Percentiles rank a stretch among this genome's conserved stretches.
Conservation (phyloP, 192 early-diverging fungal genomes). For the Coemansia sp. region DNA sequence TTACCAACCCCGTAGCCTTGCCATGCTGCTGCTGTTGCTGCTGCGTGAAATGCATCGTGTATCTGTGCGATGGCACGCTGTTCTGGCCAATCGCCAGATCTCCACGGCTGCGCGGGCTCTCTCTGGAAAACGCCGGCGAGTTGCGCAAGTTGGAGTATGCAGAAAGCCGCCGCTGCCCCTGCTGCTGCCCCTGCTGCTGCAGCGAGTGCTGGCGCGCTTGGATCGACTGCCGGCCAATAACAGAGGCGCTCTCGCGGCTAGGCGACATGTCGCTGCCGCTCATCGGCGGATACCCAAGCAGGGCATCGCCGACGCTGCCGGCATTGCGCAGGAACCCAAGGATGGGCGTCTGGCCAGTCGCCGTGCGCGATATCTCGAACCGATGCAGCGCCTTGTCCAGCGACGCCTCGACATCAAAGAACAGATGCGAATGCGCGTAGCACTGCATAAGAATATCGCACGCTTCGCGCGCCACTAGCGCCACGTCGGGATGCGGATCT, state of each 20-base stretch:
- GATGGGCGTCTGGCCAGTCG: constrained; percentile 31
- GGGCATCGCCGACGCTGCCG: constrained; percentile 31
- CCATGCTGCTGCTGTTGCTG: constrained; percentile 5
- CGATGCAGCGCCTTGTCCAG: constrained; percentile 43
- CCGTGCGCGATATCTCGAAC: constrained; percentile 34
- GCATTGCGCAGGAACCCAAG: constrained; percentile 22
- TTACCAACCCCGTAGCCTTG: no score
- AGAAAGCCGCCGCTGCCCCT: constrained; percentile 22
- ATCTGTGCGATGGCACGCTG: constrained; percentile 28
- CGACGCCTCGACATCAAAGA: constrained; percentile 28
- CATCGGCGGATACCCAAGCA: constrained; percentile 24
- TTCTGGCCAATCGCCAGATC: constrained; percentile 5
- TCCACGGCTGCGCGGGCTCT: not conserved
- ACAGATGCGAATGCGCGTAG: constrained; percentile 44
- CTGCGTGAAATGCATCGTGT: constrained; percentile 45
- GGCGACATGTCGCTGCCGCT: constrained; percentile 4
- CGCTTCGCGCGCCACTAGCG: constrained; percentile 62
- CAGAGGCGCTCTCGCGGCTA: not conserved
- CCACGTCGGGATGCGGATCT: constrained; percentile 79
- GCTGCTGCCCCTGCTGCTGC: constrained; percentile 12
- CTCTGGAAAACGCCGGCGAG: not conserved
- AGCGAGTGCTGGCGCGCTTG: constrained; percentile 1
- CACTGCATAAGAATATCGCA: constrained; percentile 64
- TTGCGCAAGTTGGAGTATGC: constrained; percentile 9
- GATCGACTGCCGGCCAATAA: not conserved